Evolutionary conservation across 768 basidiomycete genomes (phyloP), one percentile per base, ranked within the genome.

Genomic region (Tulasnella sp.): DNA sequence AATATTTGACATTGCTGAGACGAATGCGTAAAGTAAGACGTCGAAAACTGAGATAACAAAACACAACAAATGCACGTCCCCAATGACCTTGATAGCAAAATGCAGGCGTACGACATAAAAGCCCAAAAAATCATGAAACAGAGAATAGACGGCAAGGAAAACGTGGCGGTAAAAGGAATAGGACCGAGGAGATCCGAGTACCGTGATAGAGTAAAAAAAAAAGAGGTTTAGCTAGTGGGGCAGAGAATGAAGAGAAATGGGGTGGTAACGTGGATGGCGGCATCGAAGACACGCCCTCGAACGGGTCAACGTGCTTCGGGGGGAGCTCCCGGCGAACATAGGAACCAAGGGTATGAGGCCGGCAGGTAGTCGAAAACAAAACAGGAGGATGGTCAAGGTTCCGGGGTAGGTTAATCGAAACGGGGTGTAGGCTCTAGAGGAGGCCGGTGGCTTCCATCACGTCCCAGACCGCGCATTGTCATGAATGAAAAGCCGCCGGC

Each of bases 401-500:
- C 71, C 73, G 46, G 32, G 35, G 7, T 18, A 46, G 26, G 37
- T 16, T 5, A 46, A 5, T 5, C 37, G 26, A 51, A 23, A 3
- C 0, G 44, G 18, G 40, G 35, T 44, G 44, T 18, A 44, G 44
- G 44, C 42, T 42, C 42, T 44, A 2, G 51, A 32, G 23, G 29
- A 26, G 73, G 75, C 26, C 29, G 20, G 26, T 75, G 35, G 26
- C 46, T 75, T 51, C 46, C 44, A 39, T 57, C 55, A 44, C 37
- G 55, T 6, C 61, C 35, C 32, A 67, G 51, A 26, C 55, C n/a
- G 26, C 32, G 26, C 26, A 10, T 32, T n/a, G 51, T 67, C 32
- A 67, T 67, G 61, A 67, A 67, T 35, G 51, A 75, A 37, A 48
- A 75, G 74, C 44, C 40, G 67, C 37, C 75, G 77, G 70, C 39